Conservation (phyloP, 352 stramenopile species). For the Chrysophaeum taylorii region DNA sequence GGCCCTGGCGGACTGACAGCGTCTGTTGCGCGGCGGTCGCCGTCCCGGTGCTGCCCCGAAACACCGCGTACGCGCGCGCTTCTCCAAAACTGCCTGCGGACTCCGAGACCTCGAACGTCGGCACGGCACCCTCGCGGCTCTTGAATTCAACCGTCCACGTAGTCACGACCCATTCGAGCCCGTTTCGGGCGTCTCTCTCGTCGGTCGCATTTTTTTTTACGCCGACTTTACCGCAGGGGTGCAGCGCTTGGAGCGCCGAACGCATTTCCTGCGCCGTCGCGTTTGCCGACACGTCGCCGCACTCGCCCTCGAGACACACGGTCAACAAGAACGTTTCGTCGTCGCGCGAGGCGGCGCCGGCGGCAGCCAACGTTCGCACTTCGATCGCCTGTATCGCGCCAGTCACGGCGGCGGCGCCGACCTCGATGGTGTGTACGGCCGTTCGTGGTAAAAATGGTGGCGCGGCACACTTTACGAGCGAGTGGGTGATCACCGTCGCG, state of each 20-base stretch:
- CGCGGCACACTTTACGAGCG: conserved; percentile 15
- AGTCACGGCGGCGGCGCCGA: conserved; percentile 18
- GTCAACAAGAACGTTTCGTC: conserved; percentile 32
- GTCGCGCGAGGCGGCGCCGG: conserved; percentile 15
- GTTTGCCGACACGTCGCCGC: conserved; percentile 29
- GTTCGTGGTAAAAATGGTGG: conserved; percentile 7
- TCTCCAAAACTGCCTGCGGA: conserved; percentile 21
- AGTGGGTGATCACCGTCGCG: conserved; percentile 18
- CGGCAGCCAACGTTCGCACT: conserved; percentile 30
- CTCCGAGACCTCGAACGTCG: conserved; percentile 22
- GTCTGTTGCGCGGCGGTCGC: background rate
- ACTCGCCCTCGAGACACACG: conserved; percentile 30
- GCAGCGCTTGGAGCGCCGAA: conserved; percentile 27
- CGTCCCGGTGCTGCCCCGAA: conserved; percentile 12
- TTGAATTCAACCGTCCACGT: conserved; percentile 33
- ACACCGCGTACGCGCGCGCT: conserved; percentile 21
- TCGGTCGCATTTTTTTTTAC: conserved; percentile 10
- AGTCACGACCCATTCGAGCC: conserved; percentile 26
- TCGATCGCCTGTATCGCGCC: conserved; percentile 31
- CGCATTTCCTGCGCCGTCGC: conserved; percentile 29
- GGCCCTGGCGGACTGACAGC: conserved; percentile 17
- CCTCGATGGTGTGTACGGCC: conserved; percentile 13
- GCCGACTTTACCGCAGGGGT: conserved; percentile 23
- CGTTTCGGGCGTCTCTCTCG: conserved; percentile 16
- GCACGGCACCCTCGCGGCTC: conserved; percentile 26